Evolutionary conservation across 345 rosid species (phyloP).

Genomic region (Capsella bursapastoris): DNA sequence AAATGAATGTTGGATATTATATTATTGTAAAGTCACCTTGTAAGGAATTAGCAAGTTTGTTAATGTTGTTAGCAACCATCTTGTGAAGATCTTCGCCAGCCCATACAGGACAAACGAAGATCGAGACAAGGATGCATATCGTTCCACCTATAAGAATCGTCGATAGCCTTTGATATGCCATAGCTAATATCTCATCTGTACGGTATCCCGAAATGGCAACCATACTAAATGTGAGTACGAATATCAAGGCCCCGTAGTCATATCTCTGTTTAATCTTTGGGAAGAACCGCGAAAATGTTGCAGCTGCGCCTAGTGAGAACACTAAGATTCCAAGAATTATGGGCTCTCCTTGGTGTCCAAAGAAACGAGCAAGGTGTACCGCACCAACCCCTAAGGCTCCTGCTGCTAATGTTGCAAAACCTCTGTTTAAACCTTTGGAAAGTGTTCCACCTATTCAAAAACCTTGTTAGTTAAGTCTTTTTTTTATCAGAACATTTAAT

Average conservation of each 20-base stretch:
- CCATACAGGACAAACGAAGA: conserved; percentile 70
- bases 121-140: conserved; percentile 51
- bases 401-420: conserved; percentile 67
- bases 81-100: conserved; percentile 78
- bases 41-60: conserved; percentile 59
- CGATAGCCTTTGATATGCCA: conserved; percentile 60
- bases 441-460: conserved; percentile 68
- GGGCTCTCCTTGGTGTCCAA: conserved; percentile 67
- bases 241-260: conserved; percentile 79
- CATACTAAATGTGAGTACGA: conserved; percentile 78
- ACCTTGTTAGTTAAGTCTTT: neutral
- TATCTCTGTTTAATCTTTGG: conserved; percentile 81
- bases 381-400: conserved; percentile 72
- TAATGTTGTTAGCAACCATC: conserved; percentile 53
- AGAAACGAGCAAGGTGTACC: conserved; percentile 59
- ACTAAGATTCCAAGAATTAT: conserved; percentile 69
- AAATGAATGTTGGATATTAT: conserved; percentile 2
- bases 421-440: conserved; percentile 68
- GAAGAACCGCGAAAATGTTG: conserved; percentile 72
- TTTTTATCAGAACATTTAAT: neutral
- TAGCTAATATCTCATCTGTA: conserved; percentile 53
- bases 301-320: conserved; percentile 64
- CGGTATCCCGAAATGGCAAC: conserved; percentile 74
- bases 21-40: conserved; percentile 52
- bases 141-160: conserved; percentile 76